Evolutionary conservation across 2,329 filamentous ascomycete species (phyloP).

Genomic region (Hypomyces perniciosus): DNA sequence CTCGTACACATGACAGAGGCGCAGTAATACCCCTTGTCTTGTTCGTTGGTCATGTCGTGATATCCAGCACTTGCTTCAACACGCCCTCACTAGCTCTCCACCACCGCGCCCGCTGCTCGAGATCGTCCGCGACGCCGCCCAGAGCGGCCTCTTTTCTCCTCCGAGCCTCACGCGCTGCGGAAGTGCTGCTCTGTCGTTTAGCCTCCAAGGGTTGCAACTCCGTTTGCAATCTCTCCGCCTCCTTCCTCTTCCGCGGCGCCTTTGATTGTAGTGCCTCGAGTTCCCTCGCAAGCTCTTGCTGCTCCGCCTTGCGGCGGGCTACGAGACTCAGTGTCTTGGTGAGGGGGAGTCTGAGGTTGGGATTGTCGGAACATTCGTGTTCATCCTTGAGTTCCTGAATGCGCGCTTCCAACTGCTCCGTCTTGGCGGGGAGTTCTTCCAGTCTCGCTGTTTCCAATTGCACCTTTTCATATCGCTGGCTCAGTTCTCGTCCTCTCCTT

Average conservation of each 20-base stretch:
- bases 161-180: slow-evolving; percentile 65
- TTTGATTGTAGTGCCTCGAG: slow-evolving; percentile 57
- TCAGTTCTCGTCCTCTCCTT: slow-evolving; percentile 52
- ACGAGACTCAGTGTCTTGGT: slow-evolving; percentile 51
- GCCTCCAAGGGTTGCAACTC: slow-evolving; percentile 65
- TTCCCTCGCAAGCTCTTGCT: slow-evolving; percentile 54
- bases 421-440: slow-evolving; percentile 45
- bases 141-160: slow-evolving; percentile 60
- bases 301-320: slow-evolving; percentile 43
- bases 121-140: slow-evolving; percentile 62
- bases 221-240: slow-evolving; percentile 59
- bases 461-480: slow-evolving; percentile 45
- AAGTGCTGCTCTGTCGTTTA: slow-evolving; percentile 57
- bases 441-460: slow-evolving; percentile 43
- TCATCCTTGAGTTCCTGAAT: slow-evolving; percentile 40
- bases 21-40: too few relatives aligned
- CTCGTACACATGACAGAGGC: neutral
- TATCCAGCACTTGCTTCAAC: slow-evolving; percentile 57
- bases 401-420: slow-evolving; percentile 41
- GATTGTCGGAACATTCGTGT: slow-evolving; percentile 31
- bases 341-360: slow-evolving; percentile 50
- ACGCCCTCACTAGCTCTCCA: slow-evolving; percentile 61
- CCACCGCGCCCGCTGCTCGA: slow-evolving; percentile 73
- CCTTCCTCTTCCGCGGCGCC: slow-evolving; percentile 59
- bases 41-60: slow-evolving; percentile 32